These are phyloP conservation scores for Phytophthora idaei DNA, from an alignment of 352 stramenopile species.

Conservation along the genomic window DNA sequence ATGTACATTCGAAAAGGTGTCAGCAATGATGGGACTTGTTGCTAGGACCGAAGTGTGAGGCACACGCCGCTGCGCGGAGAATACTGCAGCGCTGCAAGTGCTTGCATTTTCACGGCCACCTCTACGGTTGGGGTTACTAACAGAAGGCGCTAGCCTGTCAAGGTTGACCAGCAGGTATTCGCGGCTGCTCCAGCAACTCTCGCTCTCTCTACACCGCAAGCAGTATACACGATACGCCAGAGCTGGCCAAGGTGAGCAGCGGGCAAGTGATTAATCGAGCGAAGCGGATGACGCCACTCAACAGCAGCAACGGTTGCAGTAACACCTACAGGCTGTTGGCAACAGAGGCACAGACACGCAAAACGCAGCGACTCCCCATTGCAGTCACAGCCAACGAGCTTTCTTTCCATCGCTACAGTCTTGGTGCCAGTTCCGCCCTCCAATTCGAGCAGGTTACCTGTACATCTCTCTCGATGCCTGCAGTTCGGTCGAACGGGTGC, in stretches of 20 bases:
- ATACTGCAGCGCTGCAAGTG: neutral
- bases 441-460: neutral
- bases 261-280: constrained; percentile 8
- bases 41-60: neutral
- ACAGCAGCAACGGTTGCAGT: neutral
- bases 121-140: constrained; percentile 22
- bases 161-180: constrained; percentile 12
- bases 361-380: neutral
- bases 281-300: neutral
- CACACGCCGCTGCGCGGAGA: neutral
- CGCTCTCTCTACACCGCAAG: constrained; percentile 25
- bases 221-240: neutral
- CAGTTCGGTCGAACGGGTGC: constrained; percentile 17
- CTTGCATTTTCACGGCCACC: neutral
- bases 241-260: constrained; percentile 16
- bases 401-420: constrained; percentile 12
- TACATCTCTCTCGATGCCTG: constrained; percentile 14
- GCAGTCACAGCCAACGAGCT: neutral
- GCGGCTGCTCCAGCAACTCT: constrained; percentile 13
- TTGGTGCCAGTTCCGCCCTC: constrained; percentile 13
- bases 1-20: neutral
- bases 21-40: neutral
- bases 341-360: neutral
- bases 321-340: neutral
- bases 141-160: constrained; percentile 19